Conservation (phyloP, 2,329 filamentous ascomycete genomes). For the Colletotrichum lindemuthianum region DNA sequence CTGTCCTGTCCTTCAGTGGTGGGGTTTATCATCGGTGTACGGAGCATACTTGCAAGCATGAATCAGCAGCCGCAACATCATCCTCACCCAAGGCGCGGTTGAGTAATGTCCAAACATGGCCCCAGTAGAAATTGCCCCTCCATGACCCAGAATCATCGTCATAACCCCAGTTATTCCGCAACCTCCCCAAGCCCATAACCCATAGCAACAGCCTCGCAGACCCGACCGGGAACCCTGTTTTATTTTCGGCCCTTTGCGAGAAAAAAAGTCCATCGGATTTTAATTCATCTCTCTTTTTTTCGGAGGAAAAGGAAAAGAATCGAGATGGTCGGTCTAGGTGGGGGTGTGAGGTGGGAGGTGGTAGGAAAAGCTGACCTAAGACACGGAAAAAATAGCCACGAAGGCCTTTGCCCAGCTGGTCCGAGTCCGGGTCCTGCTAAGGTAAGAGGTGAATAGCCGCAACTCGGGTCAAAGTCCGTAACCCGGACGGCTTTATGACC, state of each 20-base stretch:
- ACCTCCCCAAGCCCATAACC: background rate
- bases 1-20: background rate
- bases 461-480: slow-evolving; percentile 8
- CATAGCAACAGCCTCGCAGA: too few relatives aligned
- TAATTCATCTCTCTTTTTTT: slow-evolving; percentile 19
- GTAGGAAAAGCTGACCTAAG: background rate
- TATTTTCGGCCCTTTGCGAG: slow-evolving; percentile 2
- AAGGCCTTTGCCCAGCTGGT: background rate
- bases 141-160: slow-evolving; percentile 34
- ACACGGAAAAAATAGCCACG: slow-evolving; percentile 8
- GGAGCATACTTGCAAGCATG: background rate
- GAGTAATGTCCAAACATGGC: slow-evolving; percentile 16
- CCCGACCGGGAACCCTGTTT: slow-evolving; percentile 2
- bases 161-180: slow-evolving; percentile 32
- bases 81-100: background rate
- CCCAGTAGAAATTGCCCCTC: slow-evolving; percentile 22
- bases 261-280: slow-evolving; percentile 6
- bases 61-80: slow-evolving; percentile 3
- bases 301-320: background rate
- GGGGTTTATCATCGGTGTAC: background rate
- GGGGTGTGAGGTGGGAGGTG: too few relatives aligned
- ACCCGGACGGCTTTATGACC: background rate
- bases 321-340: background rate
- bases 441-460: background rate
- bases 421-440: too few relatives aligned